These are phyloP conservation scores for Xerocomellus amylosporus DNA, from an alignment of 768 basidiomycete species.

Conservation along the genomic window DNA sequence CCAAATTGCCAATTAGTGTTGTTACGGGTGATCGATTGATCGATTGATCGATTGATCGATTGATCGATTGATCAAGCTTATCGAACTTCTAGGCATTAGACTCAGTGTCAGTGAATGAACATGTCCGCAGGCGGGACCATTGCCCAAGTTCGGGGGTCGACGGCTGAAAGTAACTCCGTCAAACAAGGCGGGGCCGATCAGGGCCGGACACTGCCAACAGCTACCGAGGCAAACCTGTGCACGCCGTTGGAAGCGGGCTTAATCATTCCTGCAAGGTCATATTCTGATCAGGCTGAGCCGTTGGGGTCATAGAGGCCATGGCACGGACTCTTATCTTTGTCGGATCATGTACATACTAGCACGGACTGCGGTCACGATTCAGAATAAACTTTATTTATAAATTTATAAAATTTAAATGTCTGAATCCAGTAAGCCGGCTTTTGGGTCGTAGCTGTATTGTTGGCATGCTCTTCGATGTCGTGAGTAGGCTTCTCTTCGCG, in stretches of 20 bases:
- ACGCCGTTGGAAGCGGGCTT: neutral
- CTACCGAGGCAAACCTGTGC: neutral
- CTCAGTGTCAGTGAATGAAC: neutral
- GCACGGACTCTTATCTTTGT: neutral
- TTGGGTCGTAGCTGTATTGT: neutral
- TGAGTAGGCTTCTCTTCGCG: conserved; percentile 15
- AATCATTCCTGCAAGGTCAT: neutral
- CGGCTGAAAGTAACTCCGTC: neutral
- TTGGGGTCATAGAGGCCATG: neutral
- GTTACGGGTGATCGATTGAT: too few species aligned
- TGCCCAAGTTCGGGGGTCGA: neutral
- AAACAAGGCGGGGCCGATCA: neutral
- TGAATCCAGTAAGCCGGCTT: neutral
- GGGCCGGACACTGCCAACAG: neutral
- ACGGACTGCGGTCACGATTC: neutral
- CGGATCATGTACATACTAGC: neutral
- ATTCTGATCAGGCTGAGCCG: neutral
- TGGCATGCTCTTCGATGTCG: neutral
- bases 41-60: too few species aligned
- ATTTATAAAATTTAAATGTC: too few species aligned
- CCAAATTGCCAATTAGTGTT: too few species aligned
- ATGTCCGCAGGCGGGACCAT: neutral
- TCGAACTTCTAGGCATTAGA: too few species aligned
- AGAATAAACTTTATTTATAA: neutral
- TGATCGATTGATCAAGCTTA: too few species aligned